Evolutionary conservation across 495 filamentous ascomycete genomes (phyloP).

Genomic region (Aspergillus steynii): DNA sequence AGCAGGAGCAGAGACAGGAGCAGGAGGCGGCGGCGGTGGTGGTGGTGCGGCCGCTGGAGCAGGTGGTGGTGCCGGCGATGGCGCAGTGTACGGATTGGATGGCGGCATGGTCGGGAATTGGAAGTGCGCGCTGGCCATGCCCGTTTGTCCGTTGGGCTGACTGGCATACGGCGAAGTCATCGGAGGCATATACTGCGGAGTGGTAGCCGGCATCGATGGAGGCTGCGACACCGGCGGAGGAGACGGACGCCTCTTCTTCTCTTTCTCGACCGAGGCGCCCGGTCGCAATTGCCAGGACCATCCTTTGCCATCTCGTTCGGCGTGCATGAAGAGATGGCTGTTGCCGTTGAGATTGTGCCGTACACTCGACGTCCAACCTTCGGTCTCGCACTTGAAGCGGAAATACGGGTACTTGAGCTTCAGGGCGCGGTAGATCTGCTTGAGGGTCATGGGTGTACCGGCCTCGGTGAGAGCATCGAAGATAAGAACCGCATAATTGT

Average conservation of each 20-base stretch:
- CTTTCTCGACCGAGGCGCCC: slow-evolving; percentile 66
- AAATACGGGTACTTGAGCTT: slow-evolving; percentile 88
- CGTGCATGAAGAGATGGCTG: slow-evolving; percentile 77
- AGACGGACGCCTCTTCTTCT: slow-evolving; percentile 63
- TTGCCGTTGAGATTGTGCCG: slow-evolving; percentile 93
- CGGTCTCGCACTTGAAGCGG: slow-evolving; percentile 74
- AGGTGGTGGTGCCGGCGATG: slow-evolving; percentile 24
- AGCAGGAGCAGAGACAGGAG: slow-evolving; percentile 1
- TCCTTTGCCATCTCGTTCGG: slow-evolving; percentile 71
- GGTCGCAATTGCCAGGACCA: slow-evolving; percentile 68
- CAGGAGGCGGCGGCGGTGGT: slow-evolving; percentile 6
- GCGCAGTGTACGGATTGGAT: slow-evolving; percentile 30
- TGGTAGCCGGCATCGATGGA: slow-evolving; percentile 34
- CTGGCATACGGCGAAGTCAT: slow-evolving; percentile 39
- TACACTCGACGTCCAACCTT: slow-evolving; percentile 96
- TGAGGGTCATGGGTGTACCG: slow-evolving; percentile 71
- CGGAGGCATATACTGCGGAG: slow-evolving; percentile 45
- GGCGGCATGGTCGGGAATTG: slow-evolving; percentile 44
- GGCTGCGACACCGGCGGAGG: slow-evolving; percentile 47
- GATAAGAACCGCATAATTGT: slow-evolving; percentile 88
- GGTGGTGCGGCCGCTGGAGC: slow-evolving; percentile 18
- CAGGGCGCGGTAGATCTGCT: slow-evolving; percentile 91
- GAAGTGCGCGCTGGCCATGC: slow-evolving; percentile 43
- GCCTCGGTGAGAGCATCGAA: slow-evolving; percentile 83
- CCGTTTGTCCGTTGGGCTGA: slow-evolving; percentile 28